phyloP scores from a whole-genome alignment of 768 basidiomycete species.

The Leccinellum albellum region DNA sequence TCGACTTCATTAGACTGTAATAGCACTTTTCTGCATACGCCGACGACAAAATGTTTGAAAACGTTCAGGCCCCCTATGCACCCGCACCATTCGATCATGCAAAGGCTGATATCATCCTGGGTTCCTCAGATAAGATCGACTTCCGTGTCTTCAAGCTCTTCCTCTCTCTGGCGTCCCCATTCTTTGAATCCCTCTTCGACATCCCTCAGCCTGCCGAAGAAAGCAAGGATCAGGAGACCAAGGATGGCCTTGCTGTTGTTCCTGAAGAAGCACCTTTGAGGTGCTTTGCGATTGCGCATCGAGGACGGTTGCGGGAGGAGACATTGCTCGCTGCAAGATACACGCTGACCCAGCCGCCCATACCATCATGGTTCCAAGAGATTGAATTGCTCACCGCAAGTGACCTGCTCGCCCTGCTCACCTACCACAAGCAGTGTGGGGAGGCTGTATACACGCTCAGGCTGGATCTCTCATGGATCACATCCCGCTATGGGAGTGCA shows the following conservation, averaged over 20 bases:
- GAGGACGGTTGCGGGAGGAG: slow-evolving; percentile 18
- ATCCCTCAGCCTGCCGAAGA: slow-evolving; percentile 22
- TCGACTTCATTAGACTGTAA: background rate
- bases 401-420: slow-evolving; percentile 24
- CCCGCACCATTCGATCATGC: slow-evolving; percentile 19
- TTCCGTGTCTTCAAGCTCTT: slow-evolving; percentile 20
- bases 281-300: slow-evolving; percentile 30
- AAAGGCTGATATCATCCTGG: slow-evolving; percentile 24
- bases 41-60: background rate
- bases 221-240: slow-evolving; percentile 7
- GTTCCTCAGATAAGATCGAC: slow-evolving; percentile 27
- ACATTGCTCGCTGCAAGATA: slow-evolving; percentile 26
- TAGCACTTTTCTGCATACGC: background rate
- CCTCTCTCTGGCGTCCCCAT: slow-evolving; percentile 7
- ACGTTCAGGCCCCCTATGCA: slow-evolving; percentile 2
- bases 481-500: background rate
- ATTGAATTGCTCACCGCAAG: slow-evolving; percentile 25
- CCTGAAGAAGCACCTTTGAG: slow-evolving; percentile 22
- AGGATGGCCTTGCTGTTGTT: slow-evolving; percentile 16
- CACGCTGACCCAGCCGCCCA: slow-evolving; percentile 26
- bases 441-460: slow-evolving; percentile 6
- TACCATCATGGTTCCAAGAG: slow-evolving; percentile 24
- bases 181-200: slow-evolving; percentile 34
- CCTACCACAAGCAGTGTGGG: slow-evolving; percentile 16
- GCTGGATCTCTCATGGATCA: slow-evolving; percentile 13